A percentile compares a stretch with the other conserved stretches of the same genome.
These are phyloP conservation scores for Tetragonia tetragonoides DNA, from an alignment of 148 eudicot genomes.

Conservation along the genomic window DNA sequence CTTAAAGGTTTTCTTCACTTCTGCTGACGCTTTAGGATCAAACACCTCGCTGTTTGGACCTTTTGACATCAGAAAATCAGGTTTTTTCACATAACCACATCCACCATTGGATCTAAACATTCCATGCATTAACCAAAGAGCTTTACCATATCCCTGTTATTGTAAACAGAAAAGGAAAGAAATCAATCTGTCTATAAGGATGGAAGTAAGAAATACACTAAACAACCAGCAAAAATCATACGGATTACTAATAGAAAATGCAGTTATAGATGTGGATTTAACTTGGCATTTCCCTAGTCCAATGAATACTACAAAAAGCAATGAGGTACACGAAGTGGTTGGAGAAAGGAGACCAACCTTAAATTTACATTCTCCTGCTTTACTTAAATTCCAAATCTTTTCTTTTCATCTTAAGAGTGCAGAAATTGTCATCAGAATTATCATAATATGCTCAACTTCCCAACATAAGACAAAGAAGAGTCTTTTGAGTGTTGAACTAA, in stretches of 20 bases:
- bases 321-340: neutral
- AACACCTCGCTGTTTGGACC: slow-evolving; percentile 51
- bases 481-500: too few species aligned
- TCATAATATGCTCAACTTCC: neutral
- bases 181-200: neutral
- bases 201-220: neutral
- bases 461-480: neutral
- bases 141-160: slow-evolving; percentile 68
- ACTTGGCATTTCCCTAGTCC: neutral
- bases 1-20: slow-evolving; percentile 59
- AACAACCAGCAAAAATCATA: neutral
- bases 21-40: slow-evolving; percentile 49
- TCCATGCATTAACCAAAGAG: slow-evolving; percentile 80
- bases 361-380: too few species aligned
- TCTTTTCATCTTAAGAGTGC: neutral
- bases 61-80: slow-evolving; percentile 56
- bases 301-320: neutral
- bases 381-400: neutral
- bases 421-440: neutral
- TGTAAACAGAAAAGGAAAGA: neutral
- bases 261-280: neutral
- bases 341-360: neutral
- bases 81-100: slow-evolving; percentile 81
- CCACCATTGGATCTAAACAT: slow-evolving; percentile 79
- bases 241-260: neutral